phyloP scores from a whole-genome alignment of 2,329 filamentous ascomycete species.

The Rutstroemia sp. region DNA sequence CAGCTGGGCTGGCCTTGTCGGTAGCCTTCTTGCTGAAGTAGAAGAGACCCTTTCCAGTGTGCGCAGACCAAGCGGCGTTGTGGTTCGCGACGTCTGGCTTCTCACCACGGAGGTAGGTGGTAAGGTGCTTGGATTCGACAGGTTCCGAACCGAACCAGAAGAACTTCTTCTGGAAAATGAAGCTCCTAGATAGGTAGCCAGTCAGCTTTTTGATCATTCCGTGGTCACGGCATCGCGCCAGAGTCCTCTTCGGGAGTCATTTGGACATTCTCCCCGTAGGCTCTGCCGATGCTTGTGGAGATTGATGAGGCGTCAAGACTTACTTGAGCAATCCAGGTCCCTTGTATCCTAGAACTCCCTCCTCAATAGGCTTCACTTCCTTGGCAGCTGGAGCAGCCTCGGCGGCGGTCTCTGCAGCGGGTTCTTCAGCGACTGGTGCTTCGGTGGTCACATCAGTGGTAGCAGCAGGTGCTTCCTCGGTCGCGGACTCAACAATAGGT shows the following conservation, averaged over 20 bases:
- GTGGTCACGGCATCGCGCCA: background rate
- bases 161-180: slow-evolving; percentile 83
- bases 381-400: slow-evolving; percentile 55
- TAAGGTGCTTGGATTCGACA: slow-evolving; percentile 65
- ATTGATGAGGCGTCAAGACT: slow-evolving; percentile 32
- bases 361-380: slow-evolving; percentile 42
- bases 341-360: slow-evolving; percentile 87
- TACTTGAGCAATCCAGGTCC: slow-evolving; percentile 76
- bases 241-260: background rate
- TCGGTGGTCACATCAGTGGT: slow-evolving; percentile 27
- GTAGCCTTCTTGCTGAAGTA: slow-evolving; percentile 72
- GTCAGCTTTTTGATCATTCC: background rate
- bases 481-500: slow-evolving; percentile 30
- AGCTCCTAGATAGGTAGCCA: slow-evolving; percentile 51
- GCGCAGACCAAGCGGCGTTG: slow-evolving; percentile 78
- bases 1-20: slow-evolving; percentile 73
- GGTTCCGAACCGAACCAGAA: slow-evolving; percentile 79
- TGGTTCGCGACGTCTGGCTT: slow-evolving; percentile 75
- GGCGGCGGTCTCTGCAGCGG: slow-evolving; percentile 27
- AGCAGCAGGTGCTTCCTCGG: slow-evolving; percentile 31
- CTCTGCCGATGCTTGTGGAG: background rate
- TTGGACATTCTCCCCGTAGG: background rate
- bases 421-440: slow-evolving; percentile 31
- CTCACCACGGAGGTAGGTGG: slow-evolving; percentile 76
- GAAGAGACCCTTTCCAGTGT: slow-evolving; percentile 92